Evolutionary conservation across 768 basidiomycete species (phyloP), one percentile per base, ranked within the genome.

Genomic region (Calocera viscosa): DNA sequence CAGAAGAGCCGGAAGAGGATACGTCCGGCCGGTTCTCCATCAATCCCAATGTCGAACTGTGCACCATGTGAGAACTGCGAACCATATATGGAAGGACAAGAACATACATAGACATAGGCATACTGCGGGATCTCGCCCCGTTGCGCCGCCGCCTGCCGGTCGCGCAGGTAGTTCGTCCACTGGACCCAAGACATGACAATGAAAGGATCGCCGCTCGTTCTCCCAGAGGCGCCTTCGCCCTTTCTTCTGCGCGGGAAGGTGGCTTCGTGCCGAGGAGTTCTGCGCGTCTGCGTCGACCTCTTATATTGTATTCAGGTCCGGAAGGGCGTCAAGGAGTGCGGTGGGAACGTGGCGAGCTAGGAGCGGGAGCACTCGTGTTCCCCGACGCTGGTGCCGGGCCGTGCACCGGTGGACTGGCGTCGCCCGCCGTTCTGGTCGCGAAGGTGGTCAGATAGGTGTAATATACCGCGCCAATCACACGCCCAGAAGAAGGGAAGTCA

Each of bases 81-180:
- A 47, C 10, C 2, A 26, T 16, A 26, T 5, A 26, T 28, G 26
- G 53, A 60, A 16, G 53, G 2, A 60, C 5, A 10, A 60, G 11
- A 10, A 60, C 53, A 26, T 22, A 60, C 53, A 19, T 60, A 60
- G 53, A 60, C 53, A 32, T 60, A 60, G 14, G 26, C 53, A 32
- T 60, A 60, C 26, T 60, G 53, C 5, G 53, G 53, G 24, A 60
- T 32, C 53, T 60, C 53, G 24, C 53, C 53, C 16, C 53, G 24
- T 22, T 60, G 26, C 16, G 53, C 11, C 2, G 53, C 53, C 10
- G 53, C 53, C 30, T 26, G 26, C 30, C 30, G 24, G 30, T 60
- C 53, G 26, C 53, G 53, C 26, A 60, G 53, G 53, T 60, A 60
- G 53, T 60, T 60, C 26, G 53, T 60, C 53, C 53, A 60, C 53